These are phyloP conservation scores for Colletotrichum magnum DNA, from an alignment of 2,329 filamentous ascomycete genomes.

Conservation along the genomic window DNA sequence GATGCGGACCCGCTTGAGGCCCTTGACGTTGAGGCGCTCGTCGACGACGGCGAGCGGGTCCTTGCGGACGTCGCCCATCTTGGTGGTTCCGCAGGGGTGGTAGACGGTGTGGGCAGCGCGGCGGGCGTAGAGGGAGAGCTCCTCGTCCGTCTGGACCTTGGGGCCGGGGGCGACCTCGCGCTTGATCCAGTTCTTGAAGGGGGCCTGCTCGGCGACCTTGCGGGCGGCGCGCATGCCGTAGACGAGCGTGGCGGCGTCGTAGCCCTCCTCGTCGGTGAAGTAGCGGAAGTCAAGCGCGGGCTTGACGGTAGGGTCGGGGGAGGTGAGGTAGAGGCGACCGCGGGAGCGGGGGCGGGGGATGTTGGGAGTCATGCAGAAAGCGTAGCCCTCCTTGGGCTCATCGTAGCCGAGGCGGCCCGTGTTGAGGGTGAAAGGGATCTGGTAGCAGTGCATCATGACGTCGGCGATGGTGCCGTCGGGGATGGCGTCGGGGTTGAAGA, in stretches of 20 bases:
- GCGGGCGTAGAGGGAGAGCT: conserved; percentile 85
- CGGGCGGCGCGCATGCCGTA: conserved; percentile 84
- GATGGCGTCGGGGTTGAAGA: conserved; percentile 63
- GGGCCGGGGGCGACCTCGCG: conserved; percentile 85
- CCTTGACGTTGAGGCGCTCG: conserved; percentile 53
- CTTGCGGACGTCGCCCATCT: conserved; percentile 66
- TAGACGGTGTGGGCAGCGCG: conserved; percentile 75
- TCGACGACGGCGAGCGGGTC: conserved; percentile 78
- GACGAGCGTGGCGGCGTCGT: conserved; percentile 86
- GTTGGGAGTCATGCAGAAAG: conserved; percentile 95
- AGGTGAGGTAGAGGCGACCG: conserved; percentile 83
- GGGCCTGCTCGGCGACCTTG: conserved; percentile 79
- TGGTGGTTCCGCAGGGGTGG: conserved; percentile 48
- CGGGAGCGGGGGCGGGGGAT: conserved; percentile 86
- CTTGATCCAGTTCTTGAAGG: conserved; percentile 88
- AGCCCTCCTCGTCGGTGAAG: conserved; percentile 88
- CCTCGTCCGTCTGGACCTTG: conserved; percentile 81
- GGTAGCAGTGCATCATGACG: conserved; percentile 97
- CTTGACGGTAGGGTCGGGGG: conserved; percentile 81
- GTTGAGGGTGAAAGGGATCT: conserved; percentile 93
- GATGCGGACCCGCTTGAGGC: conserved; percentile 53
- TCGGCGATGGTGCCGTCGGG: conserved; percentile 83
- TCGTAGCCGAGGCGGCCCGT: conserved; percentile 83
- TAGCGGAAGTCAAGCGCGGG: conserved; percentile 90
- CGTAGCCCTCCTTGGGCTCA: conserved; percentile 76